Conservation (phyloP, 2,329 filamentous ascomycete species). For the Calycina herbarum region DNA sequence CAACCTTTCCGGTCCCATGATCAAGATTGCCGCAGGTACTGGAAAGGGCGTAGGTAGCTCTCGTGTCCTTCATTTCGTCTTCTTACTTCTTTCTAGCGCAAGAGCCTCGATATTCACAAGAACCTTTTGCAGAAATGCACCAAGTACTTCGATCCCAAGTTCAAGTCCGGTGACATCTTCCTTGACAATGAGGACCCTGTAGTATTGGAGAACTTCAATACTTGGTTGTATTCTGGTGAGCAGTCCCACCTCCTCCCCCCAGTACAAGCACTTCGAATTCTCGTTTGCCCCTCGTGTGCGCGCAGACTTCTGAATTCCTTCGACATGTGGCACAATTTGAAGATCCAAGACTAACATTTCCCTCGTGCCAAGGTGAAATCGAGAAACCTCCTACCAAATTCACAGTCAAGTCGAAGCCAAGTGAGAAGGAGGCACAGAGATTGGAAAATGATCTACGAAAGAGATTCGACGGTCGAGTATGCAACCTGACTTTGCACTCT, state of each 20-base stretch:
- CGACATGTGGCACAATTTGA: not conserved
- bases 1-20: constrained; percentile 8
- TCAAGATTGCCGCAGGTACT: constrained; percentile 4
- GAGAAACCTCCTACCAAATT: not conserved
- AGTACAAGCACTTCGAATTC: constrained; percentile 4
- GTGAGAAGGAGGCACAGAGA: not conserved
- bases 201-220: constrained; percentile 19
- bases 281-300: not conserved
- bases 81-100: constrained; percentile 11
- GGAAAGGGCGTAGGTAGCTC: not conserved
- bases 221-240: constrained; percentile 20
- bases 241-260: not conserved
- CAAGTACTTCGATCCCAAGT: constrained; percentile 17
- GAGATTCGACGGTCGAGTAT: not conserved
- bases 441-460: not conserved
- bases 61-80: not conserved
- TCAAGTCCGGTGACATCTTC: constrained; percentile 18
- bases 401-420: not conserved
- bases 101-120: constrained; percentile 23
- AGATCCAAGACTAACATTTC: not conserved
- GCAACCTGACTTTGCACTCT: too few relatives aligned
- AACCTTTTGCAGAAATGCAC: constrained; percentile 18
- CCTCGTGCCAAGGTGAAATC: not conserved
- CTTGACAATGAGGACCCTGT: constrained; percentile 18
- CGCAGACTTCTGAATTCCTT: not conserved